Evolutionary conservation across 257 asterid species (phyloP).

Genomic region (Solanum okadae): DNA sequence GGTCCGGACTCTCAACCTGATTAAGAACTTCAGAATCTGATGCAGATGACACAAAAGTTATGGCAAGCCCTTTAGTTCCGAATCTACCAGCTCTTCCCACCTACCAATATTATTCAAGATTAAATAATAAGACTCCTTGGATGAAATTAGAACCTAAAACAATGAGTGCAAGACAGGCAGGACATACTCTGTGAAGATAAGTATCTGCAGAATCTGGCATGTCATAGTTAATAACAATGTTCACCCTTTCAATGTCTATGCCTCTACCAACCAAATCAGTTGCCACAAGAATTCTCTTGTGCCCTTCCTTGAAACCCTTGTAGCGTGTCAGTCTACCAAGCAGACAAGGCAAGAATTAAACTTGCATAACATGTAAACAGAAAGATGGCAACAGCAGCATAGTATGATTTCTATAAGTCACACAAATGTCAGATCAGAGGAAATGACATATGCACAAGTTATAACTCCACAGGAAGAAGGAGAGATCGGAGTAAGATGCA

Average conservation of each 20-base stretch:
- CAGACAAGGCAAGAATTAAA: not conserved
- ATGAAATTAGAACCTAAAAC: not conserved
- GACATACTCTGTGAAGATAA: slow-evolving; percentile 73
- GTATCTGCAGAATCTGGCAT: slow-evolving; percentile 97
- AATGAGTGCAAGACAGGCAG: not conserved
- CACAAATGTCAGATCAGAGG: not conserved
- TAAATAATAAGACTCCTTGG: not conserved
- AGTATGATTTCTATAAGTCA: not conserved
- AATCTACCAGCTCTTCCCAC: slow-evolving; percentile 97
- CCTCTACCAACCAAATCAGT: slow-evolving; percentile 96
- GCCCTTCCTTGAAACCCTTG: slow-evolving; percentile 91
- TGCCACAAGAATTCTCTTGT: slow-evolving; percentile 87
- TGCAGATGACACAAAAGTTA: slow-evolving; percentile 84
- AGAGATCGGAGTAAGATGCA: not conserved
- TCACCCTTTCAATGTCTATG: slow-evolving; percentile 85
- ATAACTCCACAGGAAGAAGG: not conserved
- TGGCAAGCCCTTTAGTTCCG: slow-evolving; percentile 94
- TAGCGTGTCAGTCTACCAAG: slow-evolving; percentile 61
- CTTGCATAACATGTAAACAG: not conserved
- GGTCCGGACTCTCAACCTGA: slow-evolving; percentile 31
- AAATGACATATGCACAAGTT: not conserved
- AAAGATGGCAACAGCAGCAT: not conserved
- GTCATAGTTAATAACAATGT: slow-evolving; percentile 87
- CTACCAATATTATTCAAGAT: slow-evolving; percentile 15
- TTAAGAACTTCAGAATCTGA: slow-evolving; percentile 91